Evolutionary conservation across 2,329 filamentous ascomycete species (phyloP).

Genomic region (Aspergillus phoenicis): DNA sequence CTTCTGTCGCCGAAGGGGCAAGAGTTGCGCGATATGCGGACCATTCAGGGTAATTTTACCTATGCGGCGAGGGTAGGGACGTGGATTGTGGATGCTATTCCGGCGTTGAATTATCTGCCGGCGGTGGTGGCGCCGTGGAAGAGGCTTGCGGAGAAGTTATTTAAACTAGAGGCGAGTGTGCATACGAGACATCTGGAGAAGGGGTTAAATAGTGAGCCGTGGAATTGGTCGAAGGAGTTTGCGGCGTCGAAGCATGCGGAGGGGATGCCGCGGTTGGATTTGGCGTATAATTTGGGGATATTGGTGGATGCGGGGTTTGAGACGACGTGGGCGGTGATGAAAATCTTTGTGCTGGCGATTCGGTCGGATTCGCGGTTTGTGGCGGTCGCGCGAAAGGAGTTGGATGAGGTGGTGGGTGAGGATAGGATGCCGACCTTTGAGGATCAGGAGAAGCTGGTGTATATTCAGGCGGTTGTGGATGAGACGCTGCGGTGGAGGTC

Average conservation of each 20-base stretch:
- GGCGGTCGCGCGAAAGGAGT: conserved; percentile 40
- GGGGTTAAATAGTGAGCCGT: conserved; percentile 17
- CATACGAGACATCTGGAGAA: conserved; percentile 22
- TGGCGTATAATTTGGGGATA: conserved; percentile 49
- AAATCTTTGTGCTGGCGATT: conserved; percentile 52
- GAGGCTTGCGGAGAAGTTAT: conserved; percentile 20
- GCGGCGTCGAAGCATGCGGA: conserved; percentile 42
- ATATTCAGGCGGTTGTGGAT: conserved; percentile 31
- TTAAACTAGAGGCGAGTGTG: conserved; percentile 22
- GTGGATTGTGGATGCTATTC: conserved; percentile 48
- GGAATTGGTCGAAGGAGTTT: conserved; percentile 33
- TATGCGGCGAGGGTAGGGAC: conserved; percentile 49
- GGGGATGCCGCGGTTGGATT: conserved; percentile 44
- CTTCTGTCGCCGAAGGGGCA: conserved; percentile 46
- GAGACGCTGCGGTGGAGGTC: conserved; percentile 37
- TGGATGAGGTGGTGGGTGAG: conserved; percentile 38
- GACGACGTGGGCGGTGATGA: conserved; percentile 50
- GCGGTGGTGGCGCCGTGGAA: conserved; percentile 42
- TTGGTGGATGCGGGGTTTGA: conserved; percentile 54
- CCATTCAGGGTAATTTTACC: conserved; percentile 53
- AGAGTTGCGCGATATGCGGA: conserved; percentile 48
- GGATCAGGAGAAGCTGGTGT: conserved; percentile 30
- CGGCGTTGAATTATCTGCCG: conserved; percentile 47
- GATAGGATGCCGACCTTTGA: conserved; percentile 34
- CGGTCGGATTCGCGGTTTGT: conserved; percentile 48